Base-by-base conservation (phyloP, 495 filamentous ascomycete genomes). In the Podospora bellae-mahoneyi region DNA sequence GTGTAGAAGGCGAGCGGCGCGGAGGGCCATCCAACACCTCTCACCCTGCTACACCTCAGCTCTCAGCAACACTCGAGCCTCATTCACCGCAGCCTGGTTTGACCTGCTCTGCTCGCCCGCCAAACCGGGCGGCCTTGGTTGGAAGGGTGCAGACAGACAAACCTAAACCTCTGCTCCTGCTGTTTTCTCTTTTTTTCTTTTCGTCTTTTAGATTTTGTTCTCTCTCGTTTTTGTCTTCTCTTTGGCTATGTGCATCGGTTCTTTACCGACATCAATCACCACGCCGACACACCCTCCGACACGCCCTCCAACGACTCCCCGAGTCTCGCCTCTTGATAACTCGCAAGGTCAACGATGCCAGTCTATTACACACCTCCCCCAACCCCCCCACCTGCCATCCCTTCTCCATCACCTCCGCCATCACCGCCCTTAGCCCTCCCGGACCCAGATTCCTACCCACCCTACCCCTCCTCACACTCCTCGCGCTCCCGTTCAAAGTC, bases 331-430 rank as follows among this genome's bases (percentile, higher is more conserved):
- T 2, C 7, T 32, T 32, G 13, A 3, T 16, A 5, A 44, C 53
- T 60, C 13, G 9, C 39, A 16, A 48, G 15, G 15, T 48, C 13
- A 13, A 65, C 55, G 3, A 70, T 70, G 69, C 65, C 69, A 23
- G 64, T 65, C 44, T 65, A 67, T 19, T 56, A 65, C 69, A 70
- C 65, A 23, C 69, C 65, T 32, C 69, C 58, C 18, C 68, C 30
- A n/a, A 64, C 68, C 15, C 56, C 64, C 60, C 55, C 23, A 6
- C n/a, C 19, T 26, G 16, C 54, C 28, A 15, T 44, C 28, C 23
- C 65, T 6, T 59, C 64, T 9, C 32, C 64, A 19, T 64, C 62
- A 18, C 19, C 15, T 48, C 39, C 61, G 15, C 39, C 39, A 6
- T 48, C 39, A 13, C n/a, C 55, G 20, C 55, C 13, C 23, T 19